Evolutionary conservation across 441 rosid genomes (phyloP).

Genomic region (Eugenia klotzschiana): DNA sequence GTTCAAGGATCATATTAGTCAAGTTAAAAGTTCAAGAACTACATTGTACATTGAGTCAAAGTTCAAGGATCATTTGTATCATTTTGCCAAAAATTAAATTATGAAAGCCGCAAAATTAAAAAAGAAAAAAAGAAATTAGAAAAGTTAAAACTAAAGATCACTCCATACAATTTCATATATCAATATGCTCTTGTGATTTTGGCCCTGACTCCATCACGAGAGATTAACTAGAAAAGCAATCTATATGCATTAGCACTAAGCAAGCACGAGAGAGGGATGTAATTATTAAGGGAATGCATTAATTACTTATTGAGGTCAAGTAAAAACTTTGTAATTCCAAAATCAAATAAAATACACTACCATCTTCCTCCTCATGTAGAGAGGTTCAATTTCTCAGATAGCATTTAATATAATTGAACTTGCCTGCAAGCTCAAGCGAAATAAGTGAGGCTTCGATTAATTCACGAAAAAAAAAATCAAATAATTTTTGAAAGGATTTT

Average conservation of each 20-base stretch:
- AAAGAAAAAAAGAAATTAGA: neutral
- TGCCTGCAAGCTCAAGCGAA: neutral
- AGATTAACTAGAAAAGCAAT: neutral
- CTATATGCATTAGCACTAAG: neutral
- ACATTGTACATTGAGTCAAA: no score
- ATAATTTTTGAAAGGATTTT: no score
- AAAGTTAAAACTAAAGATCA: neutral
- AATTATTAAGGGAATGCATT: neutral
- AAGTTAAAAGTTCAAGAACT: no score
- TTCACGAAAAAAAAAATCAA: neutral
- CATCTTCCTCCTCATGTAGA: no score
- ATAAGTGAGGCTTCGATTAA: no score
- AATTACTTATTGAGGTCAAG: neutral
- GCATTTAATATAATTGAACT: neutral
- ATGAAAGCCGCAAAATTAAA: neutral
- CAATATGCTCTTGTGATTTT: neutral
- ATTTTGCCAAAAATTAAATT: neutral
- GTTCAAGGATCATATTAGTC: no score
- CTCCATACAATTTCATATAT: neutral
- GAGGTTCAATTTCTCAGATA: neutral
- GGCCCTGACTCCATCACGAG: neutral
- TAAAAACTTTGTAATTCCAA: neutral
- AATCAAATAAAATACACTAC: neutral
- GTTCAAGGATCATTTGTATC: no score
- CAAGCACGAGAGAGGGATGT: neutral